Percentiles rank a stretch among this genome's conserved stretches.
These are phyloP conservation scores for Sphagnum fallax DNA, from an alignment of 228 moss, liverwort and hornwort species.

Conservation along the genomic window DNA sequence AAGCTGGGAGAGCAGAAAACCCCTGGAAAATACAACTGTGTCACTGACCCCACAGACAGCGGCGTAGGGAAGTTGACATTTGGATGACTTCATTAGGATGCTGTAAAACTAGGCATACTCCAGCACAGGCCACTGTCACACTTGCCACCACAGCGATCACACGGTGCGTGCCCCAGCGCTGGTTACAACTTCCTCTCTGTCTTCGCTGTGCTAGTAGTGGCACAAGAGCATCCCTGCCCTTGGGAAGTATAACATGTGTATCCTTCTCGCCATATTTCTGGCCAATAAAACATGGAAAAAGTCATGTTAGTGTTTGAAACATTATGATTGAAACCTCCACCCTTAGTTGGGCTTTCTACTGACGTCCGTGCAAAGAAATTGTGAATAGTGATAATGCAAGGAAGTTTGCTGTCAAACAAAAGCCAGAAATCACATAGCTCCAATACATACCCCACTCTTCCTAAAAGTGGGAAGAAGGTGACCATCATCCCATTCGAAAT, in stretches of 20 bases:
- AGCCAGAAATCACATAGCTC: neutral
- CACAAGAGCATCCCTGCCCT: constrained; percentile 22
- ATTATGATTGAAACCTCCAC: constrained; percentile 1
- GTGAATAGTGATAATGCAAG: neutral
- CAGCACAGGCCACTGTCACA: constrained; percentile 59
- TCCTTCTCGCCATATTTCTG: constrained; percentile 45
- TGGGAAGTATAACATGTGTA: constrained; percentile 26
- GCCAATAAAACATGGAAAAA: constrained; percentile 24
- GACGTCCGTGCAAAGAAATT: neutral
- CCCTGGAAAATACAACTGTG: constrained; percentile 20
- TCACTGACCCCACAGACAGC: constrained; percentile 48
- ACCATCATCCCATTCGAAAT: constrained; percentile 30
- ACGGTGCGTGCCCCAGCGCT: constrained; percentile 30
- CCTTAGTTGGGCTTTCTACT: neutral
- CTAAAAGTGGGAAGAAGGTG: constrained; percentile 26
- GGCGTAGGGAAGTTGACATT: constrained; percentile 44
- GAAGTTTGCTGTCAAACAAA: neutral
- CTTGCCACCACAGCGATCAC: constrained; percentile 41
- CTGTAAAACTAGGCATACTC: constrained; percentile 54
- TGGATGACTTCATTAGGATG: constrained; percentile 51
- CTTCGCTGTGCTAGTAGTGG: constrained; percentile 26
- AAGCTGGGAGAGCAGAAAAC: no score
- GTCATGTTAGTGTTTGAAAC: constrained; percentile 2
- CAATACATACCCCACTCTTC: constrained; percentile 33
- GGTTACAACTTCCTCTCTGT: constrained; percentile 21